Conservation (phyloP, 306 rosid genomes). For the Prunus mira region DNA sequence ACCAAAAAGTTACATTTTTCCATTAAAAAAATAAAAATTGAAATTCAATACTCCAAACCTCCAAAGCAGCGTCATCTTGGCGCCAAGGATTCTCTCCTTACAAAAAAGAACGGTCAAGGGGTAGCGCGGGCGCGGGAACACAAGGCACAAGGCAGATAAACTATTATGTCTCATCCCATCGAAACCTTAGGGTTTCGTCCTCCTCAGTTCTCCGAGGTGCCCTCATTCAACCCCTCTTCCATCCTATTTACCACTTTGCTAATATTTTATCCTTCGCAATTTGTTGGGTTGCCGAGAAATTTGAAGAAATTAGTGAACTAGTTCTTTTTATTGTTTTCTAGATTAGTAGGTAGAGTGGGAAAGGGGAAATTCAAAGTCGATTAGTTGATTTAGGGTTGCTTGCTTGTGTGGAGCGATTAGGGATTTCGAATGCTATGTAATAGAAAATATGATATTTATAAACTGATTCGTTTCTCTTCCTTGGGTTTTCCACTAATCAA, state of each 20-base stretch:
- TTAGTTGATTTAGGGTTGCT: not conserved
- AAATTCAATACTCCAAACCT: no score
- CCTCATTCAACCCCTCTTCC: not conserved
- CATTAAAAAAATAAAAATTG: no score
- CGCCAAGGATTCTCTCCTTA: not conserved
- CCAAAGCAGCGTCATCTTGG: not conserved
- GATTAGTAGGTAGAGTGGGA: not conserved
- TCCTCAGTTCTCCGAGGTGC: slow-evolving; percentile 67
- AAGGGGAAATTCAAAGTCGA: not conserved
- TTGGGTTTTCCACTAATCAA: not conserved
- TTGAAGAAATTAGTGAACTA: not conserved
- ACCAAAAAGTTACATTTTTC: no score
- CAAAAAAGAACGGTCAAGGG: not conserved
- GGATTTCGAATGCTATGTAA: not conserved
- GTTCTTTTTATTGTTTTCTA: not conserved
- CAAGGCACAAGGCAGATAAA: not conserved
- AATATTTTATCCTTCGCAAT: not conserved
- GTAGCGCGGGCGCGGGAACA: not conserved
- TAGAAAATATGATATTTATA: not conserved
- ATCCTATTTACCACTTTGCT: not conserved
- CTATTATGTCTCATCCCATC: slow-evolving; percentile 13
- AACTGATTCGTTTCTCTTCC: not conserved
- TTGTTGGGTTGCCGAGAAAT: not conserved
- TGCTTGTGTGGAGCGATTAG: not conserved
- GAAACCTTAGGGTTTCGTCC: slow-evolving; percentile 40